Conservation (phyloP, 768 basidiomycete species). For the Leccinellum rugosiceps region DNA sequence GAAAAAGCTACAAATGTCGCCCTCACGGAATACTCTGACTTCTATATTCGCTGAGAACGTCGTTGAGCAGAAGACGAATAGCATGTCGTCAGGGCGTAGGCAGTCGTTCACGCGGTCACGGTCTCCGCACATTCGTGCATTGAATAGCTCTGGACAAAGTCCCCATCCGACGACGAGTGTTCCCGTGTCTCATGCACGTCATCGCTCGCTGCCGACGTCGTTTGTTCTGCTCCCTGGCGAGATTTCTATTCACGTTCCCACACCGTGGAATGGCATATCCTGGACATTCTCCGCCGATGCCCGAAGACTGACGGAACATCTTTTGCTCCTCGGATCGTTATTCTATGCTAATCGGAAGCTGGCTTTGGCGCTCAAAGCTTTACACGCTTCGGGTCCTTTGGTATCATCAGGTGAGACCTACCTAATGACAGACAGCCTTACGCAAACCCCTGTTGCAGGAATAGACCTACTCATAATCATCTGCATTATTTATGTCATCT, state of each 20-base stretch:
- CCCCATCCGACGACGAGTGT: slow-evolving; percentile 39
- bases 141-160: slow-evolving; percentile 33
- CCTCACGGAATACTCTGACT: slow-evolving; percentile 24
- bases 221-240: slow-evolving; percentile 46
- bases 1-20: slow-evolving; percentile 27
- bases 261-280: slow-evolving; percentile 38
- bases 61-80: slow-evolving; percentile 33
- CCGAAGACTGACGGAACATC: slow-evolving; percentile 60
- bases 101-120: slow-evolving; percentile 68
- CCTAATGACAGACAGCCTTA: background rate
- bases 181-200: slow-evolving; percentile 41
- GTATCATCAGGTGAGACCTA: slow-evolving; percentile 48
- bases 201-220: slow-evolving; percentile 26
- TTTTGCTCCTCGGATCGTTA: slow-evolving; percentile 61
- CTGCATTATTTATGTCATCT: slow-evolving; percentile 59
- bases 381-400: slow-evolving; percentile 36
- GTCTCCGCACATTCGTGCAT: slow-evolving; percentile 51
- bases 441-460: slow-evolving; percentile 39
- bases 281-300: slow-evolving; percentile 59
- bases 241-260: slow-evolving; percentile 41
- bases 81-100: slow-evolving; percentile 35
- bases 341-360: slow-evolving; percentile 49
- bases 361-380: slow-evolving; percentile 7
- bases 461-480: slow-evolving; percentile 51
- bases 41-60: slow-evolving; percentile 24